A percentile compares a stretch with the other conserved stretches of the same genome.
Evolutionary conservation across 352 stramenopile genomes (phyloP).

Genomic region (Phytophthora citricola): DNA sequence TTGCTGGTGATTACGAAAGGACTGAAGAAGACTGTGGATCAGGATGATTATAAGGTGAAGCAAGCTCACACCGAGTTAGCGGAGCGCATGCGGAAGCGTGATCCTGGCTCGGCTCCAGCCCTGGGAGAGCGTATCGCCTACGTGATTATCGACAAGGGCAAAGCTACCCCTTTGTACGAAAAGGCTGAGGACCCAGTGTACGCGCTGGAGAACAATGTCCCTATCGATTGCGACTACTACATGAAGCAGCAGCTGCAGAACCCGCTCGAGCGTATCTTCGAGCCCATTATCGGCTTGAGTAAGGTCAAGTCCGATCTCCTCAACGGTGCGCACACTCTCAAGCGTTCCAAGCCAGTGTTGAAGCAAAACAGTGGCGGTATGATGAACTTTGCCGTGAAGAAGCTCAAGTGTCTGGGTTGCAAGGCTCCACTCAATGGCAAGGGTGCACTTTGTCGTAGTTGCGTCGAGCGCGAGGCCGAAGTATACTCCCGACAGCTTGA

Average conservation of each 20-base stretch:
- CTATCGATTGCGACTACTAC: constrained; percentile 99
- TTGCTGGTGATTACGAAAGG: constrained; percentile 99
- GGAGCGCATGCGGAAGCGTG: constrained; percentile 98
- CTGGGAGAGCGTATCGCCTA: constrained; percentile 99
- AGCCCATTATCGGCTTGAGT: constrained; percentile 96
- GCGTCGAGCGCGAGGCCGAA: constrained; percentile 91
- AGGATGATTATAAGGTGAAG: constrained; percentile 99
- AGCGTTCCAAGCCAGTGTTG: constrained; percentile 96
- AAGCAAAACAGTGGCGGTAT: constrained; percentile 97
- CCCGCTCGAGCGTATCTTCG: constrained; percentile 98
- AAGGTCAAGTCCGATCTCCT: constrained; percentile 94
- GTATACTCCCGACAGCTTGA: constrained; percentile 97
- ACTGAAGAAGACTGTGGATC: constrained; percentile 98
- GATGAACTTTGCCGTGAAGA: constrained; percentile 99
- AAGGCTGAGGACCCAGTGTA: constrained; percentile 99
- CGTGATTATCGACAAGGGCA: constrained; percentile 98
- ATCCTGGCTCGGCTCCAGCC: constrained; percentile 96
- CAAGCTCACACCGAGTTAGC: constrained; percentile 99
- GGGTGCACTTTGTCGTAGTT: constrained; percentile 94
- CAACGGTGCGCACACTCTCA: constrained; percentile 97
- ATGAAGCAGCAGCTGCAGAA: constrained; percentile 99
- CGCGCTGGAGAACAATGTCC: constrained; percentile 98
- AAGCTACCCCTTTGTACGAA: constrained; percentile 96
- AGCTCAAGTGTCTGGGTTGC: constrained; percentile 97
- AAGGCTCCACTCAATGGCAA: constrained; percentile 94